Base-by-base conservation (phyloP, 768 basidiomycete genomes). In the Pluteus cervinus region DNA sequence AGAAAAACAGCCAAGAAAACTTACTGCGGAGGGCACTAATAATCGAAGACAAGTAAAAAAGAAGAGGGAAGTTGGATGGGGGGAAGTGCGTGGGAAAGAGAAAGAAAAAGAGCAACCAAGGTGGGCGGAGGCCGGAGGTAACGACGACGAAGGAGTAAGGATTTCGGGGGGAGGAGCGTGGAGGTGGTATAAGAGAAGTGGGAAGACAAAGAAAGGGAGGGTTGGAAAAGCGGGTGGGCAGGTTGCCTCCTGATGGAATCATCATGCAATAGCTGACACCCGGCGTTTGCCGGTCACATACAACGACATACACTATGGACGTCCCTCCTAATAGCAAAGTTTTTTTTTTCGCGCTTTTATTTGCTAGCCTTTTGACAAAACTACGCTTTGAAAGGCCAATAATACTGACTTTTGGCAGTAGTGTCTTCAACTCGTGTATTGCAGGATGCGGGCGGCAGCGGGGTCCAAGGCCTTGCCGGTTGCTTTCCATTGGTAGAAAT, bases 221-320 rank as follows among this genome's bases (percentile, higher is more conserved):
- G 37, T 38, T 33, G 37, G 39, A 29, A 44, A 36, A 35, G 31
- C 33, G 33, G 33, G 28, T 14, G 33, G 26, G 50, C 50, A 49
- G 51, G 54, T 46, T 47, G 55, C 44, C 44, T 37, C 36, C 39
- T 46, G 48, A 49, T 46, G 45, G 48, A 46, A 46, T 46, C 39
- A 46, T 35, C 29, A 33, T 40, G 26, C 26, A 26, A 7, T 16
- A 8, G 7, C 30, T 14, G 9, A 8, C 14, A 25, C 41, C 45
- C 50, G 50, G 47, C 39, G 40, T 24, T 41, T 52, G 48, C 50
- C 45, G 48, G 20, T 17, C 14, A 26, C 37, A 40, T 36, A 35
- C n/a, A n/a, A n/a, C n/a, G n/a, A n/a, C n/a, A n/a, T n/a, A n/a
- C n/a, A n/a, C n/a, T n/a, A n/a, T n/a, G n/a, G n/a, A n/a, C n/a